These are phyloP conservation scores for Metschnikowia baotianmanensis DNA, from an alignment of 805 yeast genomes.

Conservation along the genomic window DNA sequence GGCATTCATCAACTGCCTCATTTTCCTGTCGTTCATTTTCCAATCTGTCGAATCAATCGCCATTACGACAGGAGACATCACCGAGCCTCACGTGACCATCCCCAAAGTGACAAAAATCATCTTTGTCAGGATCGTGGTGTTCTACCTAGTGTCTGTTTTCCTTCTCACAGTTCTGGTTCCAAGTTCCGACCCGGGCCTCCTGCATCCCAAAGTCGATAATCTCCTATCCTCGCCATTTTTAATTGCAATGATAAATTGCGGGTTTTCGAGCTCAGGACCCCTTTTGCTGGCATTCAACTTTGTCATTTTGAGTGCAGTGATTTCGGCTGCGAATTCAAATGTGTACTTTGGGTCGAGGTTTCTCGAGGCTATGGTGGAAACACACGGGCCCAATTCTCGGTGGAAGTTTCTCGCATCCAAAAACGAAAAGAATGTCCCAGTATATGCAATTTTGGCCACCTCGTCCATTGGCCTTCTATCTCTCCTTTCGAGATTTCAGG, in stretches of 20 bases:
- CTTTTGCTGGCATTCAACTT: conserved; percentile 21
- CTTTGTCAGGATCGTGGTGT: conserved; percentile 18
- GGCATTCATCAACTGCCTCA: conserved; percentile 12
- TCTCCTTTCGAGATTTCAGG: conserved; percentile 18
- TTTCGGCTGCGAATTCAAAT: conserved; percentile 31
- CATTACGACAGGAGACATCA: conserved; percentile 19
- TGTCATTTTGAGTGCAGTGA: conserved; percentile 21
- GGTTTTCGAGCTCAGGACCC: conserved; percentile 11
- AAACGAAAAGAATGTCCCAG: conserved; percentile 18
- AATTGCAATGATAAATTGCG: conserved; percentile 21
- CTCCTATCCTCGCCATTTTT: conserved; percentile 25
- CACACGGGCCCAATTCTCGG: conserved; percentile 2
- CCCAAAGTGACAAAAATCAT: conserved; percentile 15
- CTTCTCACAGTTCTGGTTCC: conserved; percentile 19
- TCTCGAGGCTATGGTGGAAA: conserved; percentile 18
- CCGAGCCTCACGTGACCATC: conserved; percentile 13
- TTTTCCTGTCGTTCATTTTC: conserved; percentile 20
- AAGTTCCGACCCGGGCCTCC: conserved; percentile 11
- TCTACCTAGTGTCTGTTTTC: conserved; percentile 17
- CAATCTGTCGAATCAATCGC: conserved; percentile 22
- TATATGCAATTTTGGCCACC: conserved; percentile 20
- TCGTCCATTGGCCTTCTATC: conserved; percentile 23
- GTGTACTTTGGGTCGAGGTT: conserved; percentile 27
- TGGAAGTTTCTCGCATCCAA: conserved; percentile 9
- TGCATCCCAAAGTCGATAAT: conserved; percentile 9